These are phyloP conservation scores for Penicillium parvum DNA, from an alignment of 495 filamentous ascomycete genomes.

Conservation along the genomic window DNA sequence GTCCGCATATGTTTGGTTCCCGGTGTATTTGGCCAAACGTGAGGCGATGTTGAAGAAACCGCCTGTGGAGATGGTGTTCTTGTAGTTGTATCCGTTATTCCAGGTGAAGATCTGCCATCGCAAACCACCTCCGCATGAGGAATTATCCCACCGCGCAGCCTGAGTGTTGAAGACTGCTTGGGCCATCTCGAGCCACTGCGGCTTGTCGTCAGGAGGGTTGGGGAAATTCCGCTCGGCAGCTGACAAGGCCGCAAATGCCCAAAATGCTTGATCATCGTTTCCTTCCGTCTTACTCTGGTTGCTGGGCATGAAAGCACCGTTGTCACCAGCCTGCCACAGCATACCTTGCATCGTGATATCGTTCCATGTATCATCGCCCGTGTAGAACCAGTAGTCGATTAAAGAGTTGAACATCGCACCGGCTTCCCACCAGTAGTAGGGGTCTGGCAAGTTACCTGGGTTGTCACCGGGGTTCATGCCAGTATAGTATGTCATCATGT, in stretches of 20 bases:
- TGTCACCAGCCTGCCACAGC: constrained; percentile 63
- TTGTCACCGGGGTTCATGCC: constrained; percentile 65
- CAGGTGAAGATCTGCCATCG: constrained; percentile 81
- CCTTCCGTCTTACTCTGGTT: constrained; percentile 76
- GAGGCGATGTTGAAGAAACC: constrained; percentile 78
- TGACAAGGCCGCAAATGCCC: constrained; percentile 77
- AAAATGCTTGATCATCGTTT: constrained; percentile 87
- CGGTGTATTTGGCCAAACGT: constrained; percentile 69
- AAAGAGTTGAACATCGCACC: constrained; percentile 73
- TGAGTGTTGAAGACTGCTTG: constrained; percentile 79
- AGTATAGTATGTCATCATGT: constrained; percentile 60
- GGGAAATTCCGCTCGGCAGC: constrained; percentile 77
- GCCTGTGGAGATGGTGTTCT: constrained; percentile 77
- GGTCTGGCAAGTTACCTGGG: constrained; percentile 67
- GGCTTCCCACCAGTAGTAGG: constrained; percentile 83
- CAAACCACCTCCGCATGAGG: constrained; percentile 65
- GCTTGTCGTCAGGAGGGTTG: constrained; percentile 47
- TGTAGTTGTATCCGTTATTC: constrained; percentile 77
- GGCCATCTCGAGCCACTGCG: constrained; percentile 75
- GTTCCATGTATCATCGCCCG: constrained; percentile 71
- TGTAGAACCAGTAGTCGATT: constrained; percentile 81
- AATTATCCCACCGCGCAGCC: constrained; percentile 63
- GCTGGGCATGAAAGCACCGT: constrained; percentile 68
- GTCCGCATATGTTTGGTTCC: constrained; percentile 71
- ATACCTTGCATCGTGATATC: constrained; percentile 62